phyloP scores from a whole-genome alignment of 1,284 basidiomycete species.

The Pyrrhoderma lamaoense region DNA sequence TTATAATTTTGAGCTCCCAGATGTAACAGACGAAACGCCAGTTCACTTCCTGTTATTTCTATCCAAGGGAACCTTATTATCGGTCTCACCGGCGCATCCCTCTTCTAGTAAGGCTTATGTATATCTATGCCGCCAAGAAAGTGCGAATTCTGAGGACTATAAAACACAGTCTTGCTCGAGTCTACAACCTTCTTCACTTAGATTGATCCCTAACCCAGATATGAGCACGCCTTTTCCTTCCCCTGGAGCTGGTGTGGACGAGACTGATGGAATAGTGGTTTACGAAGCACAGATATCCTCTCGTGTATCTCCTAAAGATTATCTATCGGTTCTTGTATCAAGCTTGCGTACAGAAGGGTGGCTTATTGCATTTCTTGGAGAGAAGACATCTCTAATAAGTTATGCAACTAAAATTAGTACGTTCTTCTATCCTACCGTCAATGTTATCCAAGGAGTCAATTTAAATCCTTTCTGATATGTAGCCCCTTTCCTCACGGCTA shows the following conservation, averaged over 20 bases:
- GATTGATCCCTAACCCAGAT: constrained; percentile 54
- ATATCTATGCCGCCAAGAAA: constrained; percentile 32
- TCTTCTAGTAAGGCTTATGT: constrained; percentile 38
- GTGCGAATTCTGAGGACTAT: constrained; percentile 13
- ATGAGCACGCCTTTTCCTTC: constrained; percentile 50
- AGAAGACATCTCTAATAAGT: constrained; percentile 27
- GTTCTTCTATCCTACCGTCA: constrained; percentile 22
- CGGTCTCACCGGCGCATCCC: constrained; percentile 42
- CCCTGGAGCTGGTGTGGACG: constrained; percentile 59
- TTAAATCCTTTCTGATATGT: constrained; percentile 16
- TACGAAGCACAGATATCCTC: constrained; percentile 44
- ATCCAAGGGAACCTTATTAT: constrained; percentile 46
- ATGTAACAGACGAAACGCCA: background rate
- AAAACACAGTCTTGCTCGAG: constrained; percentile 31
- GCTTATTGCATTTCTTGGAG: constrained; percentile 50
- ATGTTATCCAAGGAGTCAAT: background rate
- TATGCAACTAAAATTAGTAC: constrained; percentile 38
- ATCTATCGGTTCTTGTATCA: constrained; percentile 39
- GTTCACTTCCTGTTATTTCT: constrained; percentile 45
- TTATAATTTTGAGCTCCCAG: constrained; percentile 18
- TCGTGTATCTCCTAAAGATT: constrained; percentile 33
- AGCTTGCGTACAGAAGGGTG: constrained; percentile 50
- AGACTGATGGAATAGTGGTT: constrained; percentile 63
- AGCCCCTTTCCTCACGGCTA: constrained; percentile 21
- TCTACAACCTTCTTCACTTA: constrained; percentile 40